Percentiles rank a stretch among this genome's conserved stretches.
These are phyloP conservation scores for Botryotinia calthae DNA, from an alignment of 2,329 filamentous ascomycete genomes.

Conservation along the genomic window DNA sequence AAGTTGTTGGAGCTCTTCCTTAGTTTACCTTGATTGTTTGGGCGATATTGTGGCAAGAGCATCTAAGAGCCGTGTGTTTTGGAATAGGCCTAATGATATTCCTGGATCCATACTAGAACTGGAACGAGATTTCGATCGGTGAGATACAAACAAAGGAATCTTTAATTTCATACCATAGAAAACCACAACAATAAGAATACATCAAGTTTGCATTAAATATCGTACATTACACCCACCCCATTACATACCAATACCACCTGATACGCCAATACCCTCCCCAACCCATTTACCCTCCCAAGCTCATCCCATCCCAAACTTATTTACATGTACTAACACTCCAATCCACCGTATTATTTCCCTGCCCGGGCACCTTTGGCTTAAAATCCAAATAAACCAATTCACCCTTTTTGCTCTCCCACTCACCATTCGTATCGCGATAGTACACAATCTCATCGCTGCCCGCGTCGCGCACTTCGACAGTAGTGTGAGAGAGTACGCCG, in stretches of 20 bases:
- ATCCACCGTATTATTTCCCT: slow-evolving; percentile 46
- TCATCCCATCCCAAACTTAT: slow-evolving; percentile 21
- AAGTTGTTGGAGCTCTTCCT: slow-evolving; percentile 30
- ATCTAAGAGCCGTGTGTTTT: not conserved
- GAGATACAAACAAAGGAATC: not conserved
- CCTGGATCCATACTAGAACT: not conserved
- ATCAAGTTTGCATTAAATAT: not conserved
- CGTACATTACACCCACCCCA: not conserved
- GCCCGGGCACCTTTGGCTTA: slow-evolving; percentile 46
- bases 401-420: slow-evolving; percentile 46
- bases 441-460: slow-evolving; percentile 44
- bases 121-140: too few species aligned
- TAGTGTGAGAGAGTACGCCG: slow-evolving; percentile 43
- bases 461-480: slow-evolving; percentile 42
- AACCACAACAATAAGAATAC: not conserved
- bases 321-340: slow-evolving; percentile 44
- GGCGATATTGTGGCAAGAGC: not conserved
- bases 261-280: not conserved
- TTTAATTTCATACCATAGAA: not conserved
- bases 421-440: slow-evolving; percentile 47
- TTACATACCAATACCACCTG: not conserved
- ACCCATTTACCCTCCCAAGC: not conserved
- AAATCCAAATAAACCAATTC: slow-evolving; percentile 48
- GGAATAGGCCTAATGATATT: too few species aligned
- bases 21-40: slow-evolving; percentile 23